phyloP scores from a whole-genome alignment of 2,329 filamentous ascomycete genomes.

The Paraconiothyrium sp. region DNA sequence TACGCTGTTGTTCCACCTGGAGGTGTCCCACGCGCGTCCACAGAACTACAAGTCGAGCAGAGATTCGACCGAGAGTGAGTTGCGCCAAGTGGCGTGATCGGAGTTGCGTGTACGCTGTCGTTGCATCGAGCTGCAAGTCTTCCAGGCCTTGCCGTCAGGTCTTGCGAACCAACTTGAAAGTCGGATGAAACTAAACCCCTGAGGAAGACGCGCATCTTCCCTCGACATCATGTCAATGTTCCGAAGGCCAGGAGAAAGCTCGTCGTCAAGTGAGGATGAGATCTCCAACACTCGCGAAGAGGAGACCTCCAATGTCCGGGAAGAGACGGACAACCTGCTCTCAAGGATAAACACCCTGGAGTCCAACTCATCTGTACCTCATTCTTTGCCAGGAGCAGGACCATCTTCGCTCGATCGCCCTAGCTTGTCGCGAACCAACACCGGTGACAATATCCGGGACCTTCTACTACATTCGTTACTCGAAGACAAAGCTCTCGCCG shows the following conservation, averaged over 20 bases:
- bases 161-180: neutral
- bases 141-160: slow-evolving; percentile 4
- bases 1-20: slow-evolving; percentile 3
- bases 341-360: slow-evolving; percentile 43
- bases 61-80: neutral
- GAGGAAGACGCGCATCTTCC: neutral
- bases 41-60: neutral
- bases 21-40: neutral
- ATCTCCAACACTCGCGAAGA: slow-evolving; percentile 33
- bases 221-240: slow-evolving; percentile 43
- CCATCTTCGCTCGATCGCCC: slow-evolving; percentile 17
- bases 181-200: neutral
- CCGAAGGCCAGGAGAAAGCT: slow-evolving; percentile 44
- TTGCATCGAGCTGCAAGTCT: neutral
- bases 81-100: neutral
- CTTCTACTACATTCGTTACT: slow-evolving; percentile 57
- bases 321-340: slow-evolving; percentile 29
- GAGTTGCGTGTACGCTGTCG: neutral
- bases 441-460: slow-evolving; percentile 43
- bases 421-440: slow-evolving; percentile 26
- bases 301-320: slow-evolving; percentile 14
- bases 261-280: slow-evolving; percentile 42
- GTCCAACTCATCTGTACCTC: slow-evolving; percentile 30
- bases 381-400: slow-evolving; percentile 10
- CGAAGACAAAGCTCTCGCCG: slow-evolving; percentile 54